Evolutionary conservation across 495 filamentous ascomycete genomes (phyloP).

Genomic region (Haplographium delicatum): DNA sequence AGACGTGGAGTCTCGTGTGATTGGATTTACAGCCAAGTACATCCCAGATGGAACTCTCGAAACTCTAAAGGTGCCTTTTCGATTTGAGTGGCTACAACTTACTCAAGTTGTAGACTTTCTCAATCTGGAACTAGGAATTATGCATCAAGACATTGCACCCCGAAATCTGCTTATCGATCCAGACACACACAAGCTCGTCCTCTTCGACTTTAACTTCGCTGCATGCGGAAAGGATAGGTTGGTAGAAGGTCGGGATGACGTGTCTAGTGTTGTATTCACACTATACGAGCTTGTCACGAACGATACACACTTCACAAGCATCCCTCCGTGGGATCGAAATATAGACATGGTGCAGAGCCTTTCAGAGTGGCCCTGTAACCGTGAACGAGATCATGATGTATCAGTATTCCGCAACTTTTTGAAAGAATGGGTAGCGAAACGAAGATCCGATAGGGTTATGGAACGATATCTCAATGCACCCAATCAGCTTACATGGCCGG

Average conservation of each 20-base stretch:
- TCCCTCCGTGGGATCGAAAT: conserved; percentile 7
- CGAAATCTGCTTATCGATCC: conserved; percentile 35
- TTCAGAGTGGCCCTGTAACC: conserved; percentile 6
- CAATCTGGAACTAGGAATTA: conserved; percentile 34
- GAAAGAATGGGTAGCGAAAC: conserved; percentile 8
- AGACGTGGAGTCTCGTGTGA: conserved; percentile 28
- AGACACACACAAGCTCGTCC: conserved; percentile 29
- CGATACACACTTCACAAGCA: conserved; percentile 21
- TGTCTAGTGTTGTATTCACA: conserved; percentile 34
- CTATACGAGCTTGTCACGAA: conserved; percentile 38
- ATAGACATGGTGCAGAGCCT: conserved; percentile 8
- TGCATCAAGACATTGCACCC: conserved; percentile 35
- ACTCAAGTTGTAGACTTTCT: conserved; percentile 35
- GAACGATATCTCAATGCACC: conserved; percentile 13
- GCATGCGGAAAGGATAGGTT: conserved; percentile 22
- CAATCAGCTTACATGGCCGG: conserved; percentile 7
- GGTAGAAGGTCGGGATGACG: conserved; percentile 30
- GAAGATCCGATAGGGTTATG: conserved; percentile 2
- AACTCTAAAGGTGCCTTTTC: conserved; percentile 20
- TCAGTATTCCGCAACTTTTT: conserved; percentile 6
- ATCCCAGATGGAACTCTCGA: conserved; percentile 30
- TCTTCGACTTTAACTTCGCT: conserved; percentile 38
- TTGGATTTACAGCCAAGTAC: conserved; percentile 37
- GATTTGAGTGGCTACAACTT: conserved; percentile 33
- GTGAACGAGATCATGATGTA: conserved; percentile 3